A percentile compares a stretch with the other conserved stretches of the same genome.
phyloP scores from a whole-genome alignment of 805 yeast species.

The Metschnikowia colocasiae region DNA sequence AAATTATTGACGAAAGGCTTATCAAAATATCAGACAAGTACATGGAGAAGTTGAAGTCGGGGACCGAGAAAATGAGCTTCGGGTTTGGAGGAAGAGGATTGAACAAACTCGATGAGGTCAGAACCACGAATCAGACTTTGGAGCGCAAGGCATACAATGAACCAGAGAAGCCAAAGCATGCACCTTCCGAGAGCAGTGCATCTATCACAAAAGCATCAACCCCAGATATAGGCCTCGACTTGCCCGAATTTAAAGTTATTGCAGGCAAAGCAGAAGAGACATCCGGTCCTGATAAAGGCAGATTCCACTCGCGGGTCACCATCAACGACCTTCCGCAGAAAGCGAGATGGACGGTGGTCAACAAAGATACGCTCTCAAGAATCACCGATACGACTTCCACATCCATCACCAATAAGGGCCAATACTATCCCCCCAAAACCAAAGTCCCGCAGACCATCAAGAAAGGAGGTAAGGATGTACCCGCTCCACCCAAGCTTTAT shows the following conservation, averaged over 20 bases:
- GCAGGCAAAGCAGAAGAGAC: slow-evolving; percentile 53
- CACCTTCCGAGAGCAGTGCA: neutral
- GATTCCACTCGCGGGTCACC: slow-evolving; percentile 63
- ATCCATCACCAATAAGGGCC: slow-evolving; percentile 80
- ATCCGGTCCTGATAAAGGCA: slow-evolving; percentile 51
- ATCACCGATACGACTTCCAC: slow-evolving; percentile 70
- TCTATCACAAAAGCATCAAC: neutral
- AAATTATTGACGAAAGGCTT: slow-evolving; percentile 49
- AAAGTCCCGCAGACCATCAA: slow-evolving; percentile 54
- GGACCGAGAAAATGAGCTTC: slow-evolving; percentile 57
- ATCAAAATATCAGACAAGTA: slow-evolving; percentile 51
- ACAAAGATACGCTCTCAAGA: slow-evolving; percentile 57
- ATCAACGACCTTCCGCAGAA: slow-evolving; percentile 84
- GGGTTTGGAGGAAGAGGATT: slow-evolving; percentile 96
- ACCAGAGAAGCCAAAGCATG: neutral
- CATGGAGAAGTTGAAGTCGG: slow-evolving; percentile 57
- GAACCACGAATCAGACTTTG: slow-evolving; percentile 48
- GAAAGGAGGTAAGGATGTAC: slow-evolving; percentile 35
- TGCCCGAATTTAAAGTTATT: slow-evolving; percentile 46
- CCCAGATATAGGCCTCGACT: slow-evolving; percentile 16
- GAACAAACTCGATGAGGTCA: slow-evolving; percentile 63
- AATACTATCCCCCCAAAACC: slow-evolving; percentile 46
- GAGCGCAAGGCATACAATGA: slow-evolving; percentile 48
- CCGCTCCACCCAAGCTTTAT: slow-evolving; percentile 70
- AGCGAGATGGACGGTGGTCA: slow-evolving; percentile 75